Conservation (phyloP, 2,329 filamentous ascomycete species). For the Coccinonectria pachysandricola region DNA sequence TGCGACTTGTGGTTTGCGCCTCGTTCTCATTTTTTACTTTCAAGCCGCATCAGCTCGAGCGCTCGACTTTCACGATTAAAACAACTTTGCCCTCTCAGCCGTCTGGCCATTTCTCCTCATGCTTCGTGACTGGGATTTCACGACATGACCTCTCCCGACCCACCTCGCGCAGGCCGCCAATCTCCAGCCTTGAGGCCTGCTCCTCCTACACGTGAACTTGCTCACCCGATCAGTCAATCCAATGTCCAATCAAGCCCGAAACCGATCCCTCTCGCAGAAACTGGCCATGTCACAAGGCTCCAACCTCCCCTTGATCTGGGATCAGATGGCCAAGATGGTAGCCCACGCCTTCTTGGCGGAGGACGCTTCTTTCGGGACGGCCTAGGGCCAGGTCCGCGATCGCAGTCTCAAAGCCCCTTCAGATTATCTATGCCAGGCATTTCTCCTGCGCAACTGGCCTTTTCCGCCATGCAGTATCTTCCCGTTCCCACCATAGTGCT, state of each 20-base stretch:
- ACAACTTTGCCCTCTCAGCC: constrained; percentile 2
- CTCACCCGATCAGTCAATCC: constrained; percentile 9
- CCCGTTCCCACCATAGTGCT: constrained; percentile 63
- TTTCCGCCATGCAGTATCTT: constrained; percentile 62
- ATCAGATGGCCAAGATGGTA: constrained; percentile 13
- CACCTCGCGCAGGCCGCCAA: constrained; percentile 20
- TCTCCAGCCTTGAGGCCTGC: constrained; percentile 17
- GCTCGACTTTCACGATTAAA: constrained; percentile 1
- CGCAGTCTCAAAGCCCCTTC: constrained; percentile 28
- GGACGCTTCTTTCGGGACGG: constrained; percentile 27
- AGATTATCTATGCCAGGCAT: constrained; percentile 35
- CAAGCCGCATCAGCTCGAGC: constrained; percentile 1
- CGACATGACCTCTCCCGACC: constrained; percentile 25
- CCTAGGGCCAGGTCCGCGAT: constrained; percentile 18
- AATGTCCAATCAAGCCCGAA: constrained; percentile 9
- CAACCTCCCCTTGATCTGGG: constrained; percentile 11
- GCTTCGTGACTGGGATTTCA: constrained; percentile 14
- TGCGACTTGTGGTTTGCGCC: too few relatives aligned
- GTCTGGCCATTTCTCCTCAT: constrained; percentile 10
- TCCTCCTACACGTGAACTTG: constrained; percentile 13
- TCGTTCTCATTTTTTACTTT: too few relatives aligned
- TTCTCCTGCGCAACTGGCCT: constrained; percentile 46
- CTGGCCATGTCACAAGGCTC: constrained; percentile 7
- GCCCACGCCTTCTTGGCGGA: constrained; percentile 15
- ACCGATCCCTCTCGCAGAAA: constrained; percentile 8